A percentile compares a stretch with the other conserved stretches of the same genome.
Conservation (phyloP, 441 rosid genomes). For the Pelargonium fulgidum region DNA sequence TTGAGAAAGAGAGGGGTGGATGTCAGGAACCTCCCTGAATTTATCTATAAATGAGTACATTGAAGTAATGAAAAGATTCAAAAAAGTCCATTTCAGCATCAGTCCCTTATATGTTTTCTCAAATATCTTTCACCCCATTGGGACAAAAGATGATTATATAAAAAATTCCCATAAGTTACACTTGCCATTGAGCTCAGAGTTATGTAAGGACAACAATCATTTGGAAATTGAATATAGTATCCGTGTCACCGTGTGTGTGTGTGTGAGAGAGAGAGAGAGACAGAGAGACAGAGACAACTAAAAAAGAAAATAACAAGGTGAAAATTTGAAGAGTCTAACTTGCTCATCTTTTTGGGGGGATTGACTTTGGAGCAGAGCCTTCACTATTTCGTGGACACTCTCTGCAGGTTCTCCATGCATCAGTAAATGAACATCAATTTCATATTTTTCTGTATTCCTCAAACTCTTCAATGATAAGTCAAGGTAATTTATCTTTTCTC, state of each 20-base stretch:
- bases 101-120: not conserved
- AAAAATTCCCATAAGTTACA: not conserved
- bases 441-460: conserved; percentile 30
- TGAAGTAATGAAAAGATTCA: not conserved
- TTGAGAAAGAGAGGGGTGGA: not conserved
- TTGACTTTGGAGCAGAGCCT: conserved; percentile 31
- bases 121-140: not conserved
- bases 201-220: not conserved
- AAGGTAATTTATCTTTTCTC: conserved; percentile 33
- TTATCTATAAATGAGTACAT: not conserved
- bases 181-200: not conserved
- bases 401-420: conserved; percentile 37
- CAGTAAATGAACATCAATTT: conserved; percentile 26
- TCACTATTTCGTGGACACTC: conserved; percentile 32
- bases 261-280: no score
- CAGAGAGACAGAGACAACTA: not conserved
- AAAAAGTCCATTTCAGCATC: not conserved
- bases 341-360: conserved; percentile 23
- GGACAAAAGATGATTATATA: not conserved
- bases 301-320: not conserved
- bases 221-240: not conserved
- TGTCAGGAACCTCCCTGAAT: not conserved
- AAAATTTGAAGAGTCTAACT: conserved; percentile 29
- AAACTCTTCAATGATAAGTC: conserved; percentile 26
- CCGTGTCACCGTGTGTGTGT: not conserved